Evolutionary conservation across 164 flowering plant species (phyloP), one percentile per base, ranked within the genome.

Genomic region (Euptelea pleiosperma): DNA sequence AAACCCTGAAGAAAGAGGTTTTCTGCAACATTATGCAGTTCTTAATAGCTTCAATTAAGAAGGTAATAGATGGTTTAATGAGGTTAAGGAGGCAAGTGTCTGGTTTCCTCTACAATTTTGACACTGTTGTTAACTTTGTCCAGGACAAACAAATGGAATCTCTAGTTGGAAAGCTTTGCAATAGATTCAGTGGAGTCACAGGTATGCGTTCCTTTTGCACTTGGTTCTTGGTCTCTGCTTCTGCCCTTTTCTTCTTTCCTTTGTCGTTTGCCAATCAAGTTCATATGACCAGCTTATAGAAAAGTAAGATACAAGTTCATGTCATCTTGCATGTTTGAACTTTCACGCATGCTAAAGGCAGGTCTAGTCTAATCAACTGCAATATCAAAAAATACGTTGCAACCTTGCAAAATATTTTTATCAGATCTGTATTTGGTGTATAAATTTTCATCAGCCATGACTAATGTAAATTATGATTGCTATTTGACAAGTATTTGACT

Each of bases 11-110:
- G 68, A 76, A 79, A 65, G 91, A 84, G 24, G 69, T 82, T 19
- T 94, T 94, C 75, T 76, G 83, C 87, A 94, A 81, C 73, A 88
- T 94, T 56, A 94, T 94, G 99, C 97, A 88, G 66, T 91, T 86
- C 65, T 72, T 94, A 55, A 90, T 94, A 73, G 84, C 83, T 61
- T 90, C 95, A 47, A 90, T 94, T 35, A 88, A 88, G 80, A 90
- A 84, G 99, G 99, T 93, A 64, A n/a, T 46, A 25, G 7, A 57
- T 55, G 50, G 34, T 45, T 58, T 67, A 44, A 31, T 26, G 35
- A 43, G 18, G 15, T 11, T 58, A 35, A 58, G 16, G 28, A 35
- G 8, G 21, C 12, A 47, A 16, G 2, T 2, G 9, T 45, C 7
- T 43, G 5, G 18, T 68, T 44, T 7, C 29, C 15, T 16, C 39